Percentiles rank a stretch among this genome's conserved stretches.
Conservation (phyloP, 1,284 basidiomycete genomes). For the Leccinum subfulvum region DNA sequence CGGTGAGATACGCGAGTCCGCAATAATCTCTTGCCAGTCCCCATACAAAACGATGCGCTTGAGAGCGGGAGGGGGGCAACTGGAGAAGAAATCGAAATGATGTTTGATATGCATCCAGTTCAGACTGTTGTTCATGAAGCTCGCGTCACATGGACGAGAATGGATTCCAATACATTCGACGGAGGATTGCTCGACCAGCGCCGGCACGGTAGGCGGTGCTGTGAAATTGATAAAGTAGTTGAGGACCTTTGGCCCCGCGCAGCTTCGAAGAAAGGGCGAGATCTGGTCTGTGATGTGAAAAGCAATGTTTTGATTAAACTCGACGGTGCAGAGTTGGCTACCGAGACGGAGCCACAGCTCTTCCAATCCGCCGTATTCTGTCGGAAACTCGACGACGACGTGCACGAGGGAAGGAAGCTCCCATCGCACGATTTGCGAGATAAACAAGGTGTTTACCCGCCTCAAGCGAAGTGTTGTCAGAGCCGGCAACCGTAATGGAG, state of each 20-base stretch:
- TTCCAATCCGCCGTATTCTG: slow-evolving; percentile 27
- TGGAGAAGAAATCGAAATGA: slow-evolving; percentile 46
- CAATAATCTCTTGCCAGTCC: slow-evolving; percentile 42
- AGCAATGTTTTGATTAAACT: slow-evolving; percentile 54
- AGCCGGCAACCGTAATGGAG: slow-evolving; percentile 39
- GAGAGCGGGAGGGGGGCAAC: slow-evolving; percentile 40
- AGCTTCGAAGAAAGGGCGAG: slow-evolving; percentile 44
- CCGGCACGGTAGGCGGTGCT: slow-evolving; percentile 26
- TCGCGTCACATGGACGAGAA: slow-evolving; percentile 39
- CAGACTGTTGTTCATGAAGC: slow-evolving; percentile 32
- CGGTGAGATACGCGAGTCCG: slow-evolving; percentile 35
- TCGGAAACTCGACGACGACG: slow-evolving; percentile 37
- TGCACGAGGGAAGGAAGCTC: slow-evolving; percentile 49
- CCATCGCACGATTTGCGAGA: slow-evolving; percentile 52
- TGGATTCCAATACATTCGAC: slow-evolving; percentile 51
- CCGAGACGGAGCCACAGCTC: slow-evolving; percentile 50
- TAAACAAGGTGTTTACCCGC: slow-evolving; percentile 45
- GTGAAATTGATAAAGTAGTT: slow-evolving; percentile 62
- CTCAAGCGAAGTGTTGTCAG: slow-evolving; percentile 54
- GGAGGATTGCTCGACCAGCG: slow-evolving; percentile 32
- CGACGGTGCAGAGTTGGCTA: slow-evolving; percentile 49
- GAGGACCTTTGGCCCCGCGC: slow-evolving; percentile 48
- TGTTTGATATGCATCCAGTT: slow-evolving; percentile 43
- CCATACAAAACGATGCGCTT: slow-evolving; percentile 46
- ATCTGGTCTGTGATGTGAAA: slow-evolving; percentile 51